Conservation (phyloP, 208 protist genomes). For the Crithidia bombi region DNA sequence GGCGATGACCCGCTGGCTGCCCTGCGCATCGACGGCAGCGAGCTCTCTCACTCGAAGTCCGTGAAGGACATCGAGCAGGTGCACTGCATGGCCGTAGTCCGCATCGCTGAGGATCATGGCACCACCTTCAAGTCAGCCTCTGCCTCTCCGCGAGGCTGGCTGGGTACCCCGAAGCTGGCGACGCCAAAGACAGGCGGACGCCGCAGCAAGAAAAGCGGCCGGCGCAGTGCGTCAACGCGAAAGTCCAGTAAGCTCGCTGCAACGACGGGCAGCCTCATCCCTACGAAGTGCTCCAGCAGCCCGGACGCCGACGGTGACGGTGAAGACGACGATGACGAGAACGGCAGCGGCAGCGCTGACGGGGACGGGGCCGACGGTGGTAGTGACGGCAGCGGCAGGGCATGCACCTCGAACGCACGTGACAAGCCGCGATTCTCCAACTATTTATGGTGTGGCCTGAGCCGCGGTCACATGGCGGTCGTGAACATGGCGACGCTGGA, state of each 20-base stretch:
- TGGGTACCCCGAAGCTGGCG: conserved; percentile 14
- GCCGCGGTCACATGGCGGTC: conserved; percentile 68
- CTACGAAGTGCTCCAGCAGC: neutral
- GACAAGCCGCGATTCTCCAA: conserved; percentile 26
- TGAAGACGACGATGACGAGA: conserved; percentile 12
- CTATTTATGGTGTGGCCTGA: conserved; percentile 82
- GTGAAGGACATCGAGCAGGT: conserved; percentile 79
- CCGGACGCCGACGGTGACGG: conserved; percentile 6
- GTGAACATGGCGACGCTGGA: conserved; percentile 66
- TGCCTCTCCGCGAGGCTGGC: neutral
- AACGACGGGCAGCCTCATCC: neutral
- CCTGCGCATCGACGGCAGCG: conserved; percentile 59
- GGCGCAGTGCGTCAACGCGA: conserved; percentile 16
- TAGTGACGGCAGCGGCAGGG: neutral
- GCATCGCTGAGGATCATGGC: conserved; percentile 52
- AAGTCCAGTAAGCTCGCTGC: conserved; percentile 20
- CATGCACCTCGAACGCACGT: neutral
- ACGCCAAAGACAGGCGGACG: conserved; percentile 16
- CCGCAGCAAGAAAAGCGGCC: conserved; percentile 27
- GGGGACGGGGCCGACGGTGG: too few relatives aligned
- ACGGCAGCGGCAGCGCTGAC: neutral
- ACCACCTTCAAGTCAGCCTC: conserved; percentile 71
- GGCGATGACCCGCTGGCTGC: conserved; percentile 77
- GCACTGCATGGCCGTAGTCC: conserved; percentile 82
- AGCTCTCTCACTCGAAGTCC: conserved; percentile 53